These are phyloP conservation scores for Themeda triandra DNA, from an alignment of 176 grass and related monocot species.

Conservation along the genomic window DNA sequence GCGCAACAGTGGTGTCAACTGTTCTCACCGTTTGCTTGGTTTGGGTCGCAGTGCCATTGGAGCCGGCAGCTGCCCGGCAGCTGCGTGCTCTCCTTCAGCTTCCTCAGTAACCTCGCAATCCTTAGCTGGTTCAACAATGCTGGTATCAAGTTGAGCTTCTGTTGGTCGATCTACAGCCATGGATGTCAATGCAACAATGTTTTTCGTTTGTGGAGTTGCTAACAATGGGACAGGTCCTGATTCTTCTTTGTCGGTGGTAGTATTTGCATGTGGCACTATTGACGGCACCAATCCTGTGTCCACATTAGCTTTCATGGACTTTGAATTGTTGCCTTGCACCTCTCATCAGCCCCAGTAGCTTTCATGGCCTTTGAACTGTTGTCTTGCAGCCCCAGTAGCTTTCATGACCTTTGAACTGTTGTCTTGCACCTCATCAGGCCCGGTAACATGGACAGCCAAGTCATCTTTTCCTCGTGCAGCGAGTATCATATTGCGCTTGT, in stretches of 20 bases:
- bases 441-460: no score
- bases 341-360: background rate
- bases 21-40: background rate
- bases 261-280: background rate
- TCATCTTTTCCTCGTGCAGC: background rate
- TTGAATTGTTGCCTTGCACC: background rate
- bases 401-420: background rate
- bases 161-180: background rate
- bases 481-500: background rate
- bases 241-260: background rate
- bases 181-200: no score
- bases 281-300: background rate
- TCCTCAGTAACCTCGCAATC: background rate
- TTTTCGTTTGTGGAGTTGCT: background rate
- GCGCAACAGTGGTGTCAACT: background rate
- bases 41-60: background rate
- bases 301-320: background rate
- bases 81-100: background rate
- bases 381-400: no score
- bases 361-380: no score
- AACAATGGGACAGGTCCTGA: background rate
- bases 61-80: no score
- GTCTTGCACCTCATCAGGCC: background rate
- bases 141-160: background rate
- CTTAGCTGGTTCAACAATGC: background rate